Conservation (phyloP, 2,329 filamentous ascomycete genomes). For the Aspergillus aculeatinus region DNA sequence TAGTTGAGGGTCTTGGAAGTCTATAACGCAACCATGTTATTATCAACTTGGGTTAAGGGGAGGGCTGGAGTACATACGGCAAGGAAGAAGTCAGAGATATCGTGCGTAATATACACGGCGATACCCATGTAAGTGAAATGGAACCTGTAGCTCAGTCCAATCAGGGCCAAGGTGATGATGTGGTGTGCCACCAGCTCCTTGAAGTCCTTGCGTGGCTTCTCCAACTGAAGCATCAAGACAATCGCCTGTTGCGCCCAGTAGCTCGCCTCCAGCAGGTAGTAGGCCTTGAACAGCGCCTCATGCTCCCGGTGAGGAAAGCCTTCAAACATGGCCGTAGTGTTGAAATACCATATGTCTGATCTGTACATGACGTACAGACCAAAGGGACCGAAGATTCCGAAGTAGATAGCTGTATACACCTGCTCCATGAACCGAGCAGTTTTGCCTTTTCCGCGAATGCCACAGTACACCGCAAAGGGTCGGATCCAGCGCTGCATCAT, state of each 20-base stretch:
- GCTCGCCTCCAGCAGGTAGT: constrained; percentile 89
- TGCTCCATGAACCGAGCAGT: constrained; percentile 95
- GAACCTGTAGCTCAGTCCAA: constrained; percentile 86
- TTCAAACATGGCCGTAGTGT: constrained; percentile 87
- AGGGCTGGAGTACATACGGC: constrained; percentile 57
- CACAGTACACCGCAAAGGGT: constrained; percentile 68
- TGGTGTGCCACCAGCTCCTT: constrained; percentile 91
- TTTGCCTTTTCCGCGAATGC: constrained; percentile 71
- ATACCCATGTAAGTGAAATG: constrained; percentile 96
- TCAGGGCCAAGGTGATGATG: constrained; percentile 81
- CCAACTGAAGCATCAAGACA: constrained; percentile 79
- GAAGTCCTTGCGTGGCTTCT: constrained; percentile 93
- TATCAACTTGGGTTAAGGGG: neutral
- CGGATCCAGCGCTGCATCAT: constrained; percentile 88
- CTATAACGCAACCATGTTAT: constrained; percentile 41
- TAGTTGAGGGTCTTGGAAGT: constrained; percentile 93
- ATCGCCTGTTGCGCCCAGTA: constrained; percentile 97
- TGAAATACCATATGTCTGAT: constrained; percentile 96
- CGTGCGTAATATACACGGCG: constrained; percentile 90
- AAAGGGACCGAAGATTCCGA: constrained; percentile 74
- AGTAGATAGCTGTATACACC: constrained; percentile 90
- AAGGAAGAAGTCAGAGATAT: constrained; percentile 93
- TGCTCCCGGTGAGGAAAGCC: constrained; percentile 80
- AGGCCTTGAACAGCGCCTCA: constrained; percentile 82
- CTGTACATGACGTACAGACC: constrained; percentile 88